A percentile compares a stretch with the other conserved stretches of the same genome.
Evolutionary conservation across 495 filamentous ascomycete species (phyloP).

Genomic region (Arthonia radiata): DNA sequence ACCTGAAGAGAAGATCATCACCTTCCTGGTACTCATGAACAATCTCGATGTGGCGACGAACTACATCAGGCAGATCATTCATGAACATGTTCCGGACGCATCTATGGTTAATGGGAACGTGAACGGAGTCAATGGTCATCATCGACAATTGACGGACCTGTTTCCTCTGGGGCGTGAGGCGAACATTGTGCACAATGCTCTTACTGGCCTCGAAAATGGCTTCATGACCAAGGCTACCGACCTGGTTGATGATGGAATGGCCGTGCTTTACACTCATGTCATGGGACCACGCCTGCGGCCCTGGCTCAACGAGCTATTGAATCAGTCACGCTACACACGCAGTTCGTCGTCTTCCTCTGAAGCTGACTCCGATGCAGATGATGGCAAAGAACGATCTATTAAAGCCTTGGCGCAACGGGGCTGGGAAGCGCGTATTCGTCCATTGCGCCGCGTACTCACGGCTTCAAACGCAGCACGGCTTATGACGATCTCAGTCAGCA

Average conservation of each 20-base stretch:
- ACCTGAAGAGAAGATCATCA: conserved; percentile 57
- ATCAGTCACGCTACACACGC: conserved; percentile 69
- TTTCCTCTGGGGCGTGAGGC: conserved; percentile 65
- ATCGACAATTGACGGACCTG: conserved; percentile 29
- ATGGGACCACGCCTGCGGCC: conserved; percentile 69
- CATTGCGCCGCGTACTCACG: conserved; percentile 68
- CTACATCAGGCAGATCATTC: conserved; percentile 69
- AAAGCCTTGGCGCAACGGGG: conserved; percentile 44
- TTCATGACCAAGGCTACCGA: conserved; percentile 59
- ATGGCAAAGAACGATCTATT: conserved; percentile 26
- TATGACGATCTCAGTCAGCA: conserved; percentile 41
- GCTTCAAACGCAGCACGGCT: conserved; percentile 41
- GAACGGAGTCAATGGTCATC: no score
- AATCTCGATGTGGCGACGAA: conserved; percentile 77
- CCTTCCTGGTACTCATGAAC: conserved; percentile 83
- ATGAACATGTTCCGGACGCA: conserved; percentile 23
- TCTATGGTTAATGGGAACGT: conserved; percentile 3
- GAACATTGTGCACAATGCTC: conserved; percentile 32
- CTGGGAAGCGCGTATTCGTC: conserved; percentile 66
- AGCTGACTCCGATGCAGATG: conserved; percentile 18
- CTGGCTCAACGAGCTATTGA: conserved; percentile 66
- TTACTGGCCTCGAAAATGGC: conserved; percentile 39
- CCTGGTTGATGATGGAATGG: conserved; percentile 55
- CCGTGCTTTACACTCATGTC: conserved; percentile 68
- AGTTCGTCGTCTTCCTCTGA: conserved; percentile 12